Evolutionary conservation across 2,329 filamentous ascomycete genomes (phyloP), one percentile per base, ranked within the genome.

Genomic region (Ophiostoma triangulosporum): DNA sequence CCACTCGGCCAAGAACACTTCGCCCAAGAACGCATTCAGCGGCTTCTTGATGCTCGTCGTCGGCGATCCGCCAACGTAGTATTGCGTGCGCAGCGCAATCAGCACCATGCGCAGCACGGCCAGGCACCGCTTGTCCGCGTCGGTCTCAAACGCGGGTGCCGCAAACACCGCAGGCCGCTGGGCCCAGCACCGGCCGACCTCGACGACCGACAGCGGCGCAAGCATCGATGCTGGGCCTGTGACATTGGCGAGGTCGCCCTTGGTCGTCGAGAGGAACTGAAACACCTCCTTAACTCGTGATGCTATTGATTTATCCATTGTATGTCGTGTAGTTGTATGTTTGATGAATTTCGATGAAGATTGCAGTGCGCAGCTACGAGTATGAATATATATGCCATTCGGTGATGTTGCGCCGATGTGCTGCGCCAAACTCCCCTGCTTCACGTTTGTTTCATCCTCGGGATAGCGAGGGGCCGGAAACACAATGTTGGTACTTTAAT

Each of bases 11-110:
- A 76, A 58, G 58, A 76, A 77, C 1, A 76, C 56, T 61, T 76
- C 74, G 15, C 74, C 74, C 0, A 77, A 64, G 50, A 77, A 76
- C 6, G 74, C 73, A 55, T 77, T 77, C 6, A 76, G 66, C 1
- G 74, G 74, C 58, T 77, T 77, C 62, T 73, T 73, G 62, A 75
- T 74, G 56, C 71, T 73, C 33, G 70, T 66, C 29, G 64, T 66
- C 7, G 72, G 69, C 29, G 69, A 67, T 49, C 71, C 72, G 56
- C 60, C 70, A 11, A 74, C 67, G 58, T 76, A 76, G 51, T 75
- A 65, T 50, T 76, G 73, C 52, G 66, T 70, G 29, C 68, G 64
- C 38, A 76, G 66, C 4, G 72, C 70, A 14, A 68, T 66, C 11
- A 76, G 65, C 52, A 76, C 69, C 62, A 73, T 70, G 43, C 70